Percentiles rank a stretch among this genome's conserved stretches.
Conservation (phyloP, 495 filamentous ascomycete genomes). For the Poronia punctata region DNA sequence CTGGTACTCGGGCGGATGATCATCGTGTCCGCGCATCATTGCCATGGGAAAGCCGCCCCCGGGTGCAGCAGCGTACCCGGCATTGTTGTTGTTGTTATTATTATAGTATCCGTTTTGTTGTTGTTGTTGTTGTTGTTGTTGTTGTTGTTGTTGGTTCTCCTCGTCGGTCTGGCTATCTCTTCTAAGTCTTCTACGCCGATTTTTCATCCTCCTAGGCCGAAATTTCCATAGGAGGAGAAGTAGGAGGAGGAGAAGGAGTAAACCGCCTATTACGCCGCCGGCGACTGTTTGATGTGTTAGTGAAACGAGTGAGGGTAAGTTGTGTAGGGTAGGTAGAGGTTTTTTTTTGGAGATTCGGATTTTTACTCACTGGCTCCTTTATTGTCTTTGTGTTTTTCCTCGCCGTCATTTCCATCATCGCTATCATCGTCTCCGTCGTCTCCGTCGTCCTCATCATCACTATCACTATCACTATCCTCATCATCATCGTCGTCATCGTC, state of each 20-base stretch:
- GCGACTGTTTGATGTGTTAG: slow-evolving; percentile 3
- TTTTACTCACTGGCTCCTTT: slow-evolving; percentile 2
- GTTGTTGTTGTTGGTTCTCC: neutral
- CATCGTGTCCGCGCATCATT: no score
- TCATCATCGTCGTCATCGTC: no score
- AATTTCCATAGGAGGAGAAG: slow-evolving; percentile 5
- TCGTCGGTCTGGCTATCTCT: neutral
- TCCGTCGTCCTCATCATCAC: neutral
- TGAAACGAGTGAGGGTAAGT: no score
- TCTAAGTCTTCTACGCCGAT: neutral
- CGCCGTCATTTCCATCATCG: neutral
- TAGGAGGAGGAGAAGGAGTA: slow-evolving; percentile 3
- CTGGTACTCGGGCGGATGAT: no score
- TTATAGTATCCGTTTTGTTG: no score
- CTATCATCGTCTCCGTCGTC: neutral
- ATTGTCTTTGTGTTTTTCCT: neutral
- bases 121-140: no score
- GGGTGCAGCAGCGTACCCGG: no score
- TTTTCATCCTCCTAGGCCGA: neutral
- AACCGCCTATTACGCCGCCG: slow-evolving; percentile 6
- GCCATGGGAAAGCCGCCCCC: no score
- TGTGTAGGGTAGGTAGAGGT: no score
- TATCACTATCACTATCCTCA: neutral
- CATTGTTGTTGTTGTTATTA: no score
- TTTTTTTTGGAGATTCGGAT: neutral